Base-by-base conservation (phyloP, 1,139 yeast species). In the Spathaspora sp. region DNA sequence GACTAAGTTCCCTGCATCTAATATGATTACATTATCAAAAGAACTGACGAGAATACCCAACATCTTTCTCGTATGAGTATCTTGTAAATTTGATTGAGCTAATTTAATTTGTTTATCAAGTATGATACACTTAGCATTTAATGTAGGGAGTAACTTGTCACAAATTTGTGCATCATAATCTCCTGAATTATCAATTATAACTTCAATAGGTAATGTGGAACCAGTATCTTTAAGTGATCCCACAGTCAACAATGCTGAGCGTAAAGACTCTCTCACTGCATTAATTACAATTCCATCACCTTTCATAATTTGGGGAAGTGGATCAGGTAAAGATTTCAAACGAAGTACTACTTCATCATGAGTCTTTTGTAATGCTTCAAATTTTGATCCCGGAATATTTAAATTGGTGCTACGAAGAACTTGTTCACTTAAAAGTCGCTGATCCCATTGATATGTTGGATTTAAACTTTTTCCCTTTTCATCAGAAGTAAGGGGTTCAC, bases 211-310 rank as follows among this genome's bases (percentile, higher is more conserved):
- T 43, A 71, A 57, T 36, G 54, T 49, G 4, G 71, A 63, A 1
- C 71, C 73, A 50, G 57, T 52, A 46, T 68, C 70, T 46, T 74
- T 57, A 13, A 70, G 48, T 47, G 68, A 72, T 1, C 64, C 59
- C 34, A 70, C 59, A 7, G 63, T 53, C 0, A 67, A 64, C 42
- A 71, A 53, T 1, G 70, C 68, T 7, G 63, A 51, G 0, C 66
- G 70, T 37, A 70, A 50, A 45, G 60, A 60, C 23, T 52, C 51
- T 11, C 68, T 67, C 8, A 68, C 68, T 7, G 68, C 64, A 45
- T 62, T 64, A 13, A 70, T 59, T 1, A 70, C 73, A 41, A 70
- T 68, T 16, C 76, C 76, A 24, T 62, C 59, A 4, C 74, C 75
- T n/a, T 47, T 53, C 23, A 61, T 57, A 47, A 60, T 56, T 25